These are phyloP conservation scores for Talaromyces sp. DNA, from an alignment of 2,329 filamentous ascomycete genomes.

Conservation along the genomic window DNA sequence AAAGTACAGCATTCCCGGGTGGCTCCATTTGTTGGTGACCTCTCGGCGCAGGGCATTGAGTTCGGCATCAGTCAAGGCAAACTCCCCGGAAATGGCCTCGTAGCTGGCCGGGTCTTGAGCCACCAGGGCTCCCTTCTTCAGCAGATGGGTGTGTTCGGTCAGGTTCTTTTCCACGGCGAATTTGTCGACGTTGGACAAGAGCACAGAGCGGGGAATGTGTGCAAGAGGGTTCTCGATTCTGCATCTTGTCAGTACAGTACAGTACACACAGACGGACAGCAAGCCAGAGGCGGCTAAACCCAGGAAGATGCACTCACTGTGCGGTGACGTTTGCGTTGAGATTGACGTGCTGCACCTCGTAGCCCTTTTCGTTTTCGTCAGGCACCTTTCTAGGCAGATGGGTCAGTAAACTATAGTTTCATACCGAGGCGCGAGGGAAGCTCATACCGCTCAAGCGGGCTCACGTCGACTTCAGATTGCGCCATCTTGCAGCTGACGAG, in stretches of 20 bases:
- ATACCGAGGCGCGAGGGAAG: neutral
- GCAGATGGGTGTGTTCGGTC: conserved; percentile 32
- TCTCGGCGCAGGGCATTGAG: conserved; percentile 40
- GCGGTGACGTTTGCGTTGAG: conserved; percentile 23
- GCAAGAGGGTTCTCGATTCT: conserved; percentile 45
- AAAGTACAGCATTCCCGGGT: conserved; percentile 44
- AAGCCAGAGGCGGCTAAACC: neutral
- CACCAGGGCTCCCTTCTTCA: conserved; percentile 46
- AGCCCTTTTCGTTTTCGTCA: neutral
- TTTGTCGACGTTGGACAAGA: conserved; percentile 38
- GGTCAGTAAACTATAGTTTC: neutral
- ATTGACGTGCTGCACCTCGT: conserved; percentile 10
- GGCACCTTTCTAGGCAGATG: neutral
- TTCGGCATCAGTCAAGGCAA: conserved; percentile 35
- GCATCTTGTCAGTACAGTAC: neutral
- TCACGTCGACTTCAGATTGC: neutral
- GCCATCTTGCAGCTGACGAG: neutral
- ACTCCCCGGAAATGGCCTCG: conserved; percentile 34
- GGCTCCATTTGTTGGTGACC: conserved; percentile 45
- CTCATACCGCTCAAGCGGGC: neutral
- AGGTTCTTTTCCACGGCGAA: conserved; percentile 39
- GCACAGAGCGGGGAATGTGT: conserved; percentile 30
- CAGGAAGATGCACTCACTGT: conserved; percentile 14
- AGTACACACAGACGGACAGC: neutral
- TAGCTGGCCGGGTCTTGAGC: conserved; percentile 45